phyloP scores from a whole-genome alignment of 2,329 filamentous ascomycete genomes.

The Penicillium sp. region DNA sequence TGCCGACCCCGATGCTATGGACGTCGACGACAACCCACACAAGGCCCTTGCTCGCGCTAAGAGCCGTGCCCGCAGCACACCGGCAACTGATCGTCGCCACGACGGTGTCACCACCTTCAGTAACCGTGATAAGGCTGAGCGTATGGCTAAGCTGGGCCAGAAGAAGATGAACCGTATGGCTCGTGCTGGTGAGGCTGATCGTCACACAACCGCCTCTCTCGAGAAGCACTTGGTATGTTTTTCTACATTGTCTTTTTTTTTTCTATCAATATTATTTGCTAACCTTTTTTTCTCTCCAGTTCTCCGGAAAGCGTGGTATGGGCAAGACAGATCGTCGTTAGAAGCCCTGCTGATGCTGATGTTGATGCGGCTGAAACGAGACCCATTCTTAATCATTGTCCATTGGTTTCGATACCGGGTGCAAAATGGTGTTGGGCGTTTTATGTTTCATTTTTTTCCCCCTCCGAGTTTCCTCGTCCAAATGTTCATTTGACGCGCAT shows the following conservation, averaged over 20 bases:
- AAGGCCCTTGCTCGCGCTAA: constrained; percentile 64
- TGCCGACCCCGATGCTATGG: constrained; percentile 70
- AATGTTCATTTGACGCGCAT: constrained; percentile 19
- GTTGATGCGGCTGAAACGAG: constrained; percentile 26
- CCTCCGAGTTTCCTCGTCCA: constrained; percentile 8
- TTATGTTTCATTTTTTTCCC: constrained; percentile 7
- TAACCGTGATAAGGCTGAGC: constrained; percentile 75
- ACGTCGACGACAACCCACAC: constrained; percentile 46
- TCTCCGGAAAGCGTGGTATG: constrained; percentile 87
- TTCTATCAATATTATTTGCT: constrained; percentile 8
- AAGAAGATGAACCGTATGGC: constrained; percentile 99
- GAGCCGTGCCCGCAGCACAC: constrained; percentile 62
- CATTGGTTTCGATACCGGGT: constrained; percentile 31
- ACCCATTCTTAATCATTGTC: constrained; percentile 31
- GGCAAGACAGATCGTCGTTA: constrained; percentile 68
- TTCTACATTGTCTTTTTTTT: background rate
- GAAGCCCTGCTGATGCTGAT: constrained; percentile 15
- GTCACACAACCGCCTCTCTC: constrained; percentile 76
- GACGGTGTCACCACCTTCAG: constrained; percentile 63
- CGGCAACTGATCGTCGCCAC: constrained; percentile 47
- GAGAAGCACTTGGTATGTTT: constrained; percentile 83
- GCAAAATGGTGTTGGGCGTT: constrained; percentile 32
- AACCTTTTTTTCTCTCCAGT: constrained; percentile 51
- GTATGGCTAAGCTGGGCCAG: constrained; percentile 83
- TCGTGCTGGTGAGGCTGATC: constrained; percentile 92